Evolutionary conservation across 2,329 filamentous ascomycete species (phyloP), one percentile per base, ranked within the genome.

Genomic region (Diaporthe sp.): DNA sequence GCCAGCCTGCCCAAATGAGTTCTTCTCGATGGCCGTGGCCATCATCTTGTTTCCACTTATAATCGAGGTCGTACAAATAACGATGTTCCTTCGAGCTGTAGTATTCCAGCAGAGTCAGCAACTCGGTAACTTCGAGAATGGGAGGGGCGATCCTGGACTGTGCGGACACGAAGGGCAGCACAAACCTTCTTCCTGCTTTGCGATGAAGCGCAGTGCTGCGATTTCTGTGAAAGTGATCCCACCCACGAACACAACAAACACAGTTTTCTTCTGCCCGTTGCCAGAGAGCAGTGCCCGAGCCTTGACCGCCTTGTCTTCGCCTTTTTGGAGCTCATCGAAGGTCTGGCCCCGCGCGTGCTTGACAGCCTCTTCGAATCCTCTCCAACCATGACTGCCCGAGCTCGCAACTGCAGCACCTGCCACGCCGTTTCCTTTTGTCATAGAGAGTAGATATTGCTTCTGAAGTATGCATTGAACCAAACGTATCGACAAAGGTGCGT

Each of bases 191-290:
- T 97, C 93, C 84, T 96, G 93, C 82, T 92, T 92, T 13, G 94
- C 95, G 79, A 99, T 93, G 82, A 98, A 98, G 73, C 97, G 90
- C 82, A 99, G 83, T 28, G 97, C 97, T 55, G 97, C 95, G 82
- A 99, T 96, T 85, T 99, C 97, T 0, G 97, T 96, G 82, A 97
- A 98, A 0, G 95, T 98, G 73, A 99, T 94, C 2, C 97, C 97
- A n/a, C 97, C 97, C 25, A 99, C 87, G 84, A 98, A 98, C 79
- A 98, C 98, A n/a, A 99, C 93, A 81, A 98, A 94, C 0, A 98
- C 93, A 0, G 94, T 96, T 87, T 98, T 98, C 83, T 92, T 92
- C 70, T 91, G 91, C 22, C 90, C 90, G 67, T 88, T 92, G 0
- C 95, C 95, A 62, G 95, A 94, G 53, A 99, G 87, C 37, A 97